Evolutionary conservation across 1,284 basidiomycete species (phyloP).

Genomic region (Mixia osmundae): DNA sequence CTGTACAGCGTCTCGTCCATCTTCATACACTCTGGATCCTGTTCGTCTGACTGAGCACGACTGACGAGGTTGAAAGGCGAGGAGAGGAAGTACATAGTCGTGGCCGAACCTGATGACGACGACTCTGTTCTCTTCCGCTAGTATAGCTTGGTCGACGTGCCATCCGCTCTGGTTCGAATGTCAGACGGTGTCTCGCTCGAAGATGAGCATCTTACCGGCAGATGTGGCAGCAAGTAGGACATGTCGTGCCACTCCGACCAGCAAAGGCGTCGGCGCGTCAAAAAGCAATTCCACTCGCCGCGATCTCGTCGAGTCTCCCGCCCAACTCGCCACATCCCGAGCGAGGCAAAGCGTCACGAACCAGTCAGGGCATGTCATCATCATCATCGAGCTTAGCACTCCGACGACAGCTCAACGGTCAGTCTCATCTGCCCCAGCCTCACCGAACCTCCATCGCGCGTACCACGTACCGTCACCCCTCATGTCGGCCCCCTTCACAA

Average conservation of each 20-base stretch:
- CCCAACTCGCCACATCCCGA: too few relatives aligned
- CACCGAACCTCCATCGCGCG: too few relatives aligned
- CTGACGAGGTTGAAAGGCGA: neutral
- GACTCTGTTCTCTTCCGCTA: conserved; percentile 87
- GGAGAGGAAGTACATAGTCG: conserved; percentile 32
- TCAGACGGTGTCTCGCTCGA: neutral
- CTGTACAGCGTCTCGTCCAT: conserved; percentile 95
- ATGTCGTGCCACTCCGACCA: neutral
- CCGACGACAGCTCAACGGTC: too few relatives aligned
- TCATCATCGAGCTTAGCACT: too few relatives aligned
- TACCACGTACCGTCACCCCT: too few relatives aligned
- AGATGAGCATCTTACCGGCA: neutral
- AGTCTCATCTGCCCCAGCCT: too few relatives aligned
- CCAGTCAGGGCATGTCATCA: too few relatives aligned
- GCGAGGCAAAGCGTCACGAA: too few relatives aligned
- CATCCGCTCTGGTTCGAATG: conserved; percentile 43
- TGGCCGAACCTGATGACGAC: conserved; percentile 90
- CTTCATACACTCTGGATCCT: conserved; percentile 83
- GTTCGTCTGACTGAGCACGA: neutral
- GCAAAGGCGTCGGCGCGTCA: neutral
- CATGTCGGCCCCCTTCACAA: too few relatives aligned
- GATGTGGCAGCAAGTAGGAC: conserved; percentile 1
- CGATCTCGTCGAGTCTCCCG: too few relatives aligned
- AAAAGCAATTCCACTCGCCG: too few relatives aligned
- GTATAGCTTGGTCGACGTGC: conserved; percentile 95